phyloP scores from a whole-genome alignment of 164 flowering plant genomes.

The Houttuynia cordata region DNA sequence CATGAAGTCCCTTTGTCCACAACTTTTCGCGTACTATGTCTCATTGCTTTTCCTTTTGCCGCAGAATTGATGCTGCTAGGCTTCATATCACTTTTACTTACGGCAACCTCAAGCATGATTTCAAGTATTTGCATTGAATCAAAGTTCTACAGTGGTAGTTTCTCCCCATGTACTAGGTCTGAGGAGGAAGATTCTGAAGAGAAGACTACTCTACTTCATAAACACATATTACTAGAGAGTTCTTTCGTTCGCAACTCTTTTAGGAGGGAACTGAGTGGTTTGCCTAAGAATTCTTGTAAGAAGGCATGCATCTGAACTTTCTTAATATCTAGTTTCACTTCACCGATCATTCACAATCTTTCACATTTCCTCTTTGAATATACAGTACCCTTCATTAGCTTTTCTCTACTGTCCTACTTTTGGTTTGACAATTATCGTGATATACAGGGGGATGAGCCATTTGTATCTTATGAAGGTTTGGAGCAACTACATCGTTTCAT shows the following conservation, averaged over 20 bases:
- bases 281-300: slow-evolving; percentile 49
- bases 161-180: slow-evolving; percentile 65
- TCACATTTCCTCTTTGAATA: neutral
- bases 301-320: slow-evolving; percentile 33
- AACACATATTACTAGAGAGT: slow-evolving; percentile 45
- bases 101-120: slow-evolving; percentile 86
- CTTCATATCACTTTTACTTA: slow-evolving; percentile 89
- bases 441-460: slow-evolving; percentile 74
- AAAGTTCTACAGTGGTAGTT: slow-evolving; percentile 56
- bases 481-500: slow-evolving; percentile 98
- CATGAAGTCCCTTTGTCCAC: neutral
- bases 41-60: neutral
- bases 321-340: too few species aligned
- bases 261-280: slow-evolving; percentile 48
- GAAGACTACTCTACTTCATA: slow-evolving; percentile 23
- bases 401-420: neutral
- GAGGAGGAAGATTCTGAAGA: slow-evolving; percentile 33
- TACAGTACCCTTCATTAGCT: neutral
- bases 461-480: slow-evolving; percentile 94
- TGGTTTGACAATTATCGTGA: neutral
- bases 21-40: neutral
- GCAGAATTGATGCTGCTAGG: slow-evolving; percentile 98
- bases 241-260: slow-evolving; percentile 24
- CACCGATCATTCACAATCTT: neutral
- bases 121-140: slow-evolving; percentile 83